Evolutionary conservation across 1,139 yeast species (phyloP), one percentile per base, ranked within the genome.

Genomic region (Diutina neorugosa): DNA sequence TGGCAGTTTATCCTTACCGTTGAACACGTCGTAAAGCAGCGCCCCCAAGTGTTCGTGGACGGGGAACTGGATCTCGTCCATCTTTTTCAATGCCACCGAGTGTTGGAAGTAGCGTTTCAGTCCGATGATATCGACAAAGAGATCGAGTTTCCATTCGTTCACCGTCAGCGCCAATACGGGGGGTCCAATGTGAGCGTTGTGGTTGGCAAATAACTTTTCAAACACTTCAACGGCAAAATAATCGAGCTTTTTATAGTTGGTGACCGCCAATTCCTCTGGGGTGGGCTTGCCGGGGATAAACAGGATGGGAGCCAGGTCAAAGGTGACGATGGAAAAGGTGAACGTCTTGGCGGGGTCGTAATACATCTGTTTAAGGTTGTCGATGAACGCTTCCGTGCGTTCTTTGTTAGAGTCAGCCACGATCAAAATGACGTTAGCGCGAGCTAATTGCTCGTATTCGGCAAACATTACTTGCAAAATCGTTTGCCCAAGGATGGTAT

Each of bases 61-160:
- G 9, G 76, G 77, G 50, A 73, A 63, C 18, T 64, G 60, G 31
- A 71, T 58, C 20, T 65, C 61, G 54, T 70, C 74, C 18, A 74
- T 61, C 52, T 63, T 63, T 31, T 62, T 60, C 55, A 68, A 64
- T 53, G 66, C 65, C 16, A 71, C 64, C 2, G 63, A 51, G 37
- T 64, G 58, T 54, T 73, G 77, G 56, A 74, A 69, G 59, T 61
- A 67, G 57, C 67, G 66, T 57, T 68, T 70, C 55, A 73, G 63
- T 19, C 79, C 79, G 34, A 70, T 62, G 20, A 74, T 68, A 59
- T 74, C 79, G 27, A 74, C 62, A 49, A 74, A 64, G 41, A 68
- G 57, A 57, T 74, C 78, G 52, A 73, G 61, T 54, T 69, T 70
- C 57, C 65, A 68, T 31, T 63, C 58, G 52, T 64, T 57, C 42